Evolutionary conservation across 2,329 filamentous ascomycete genomes (phyloP), one percentile per base, ranked within the genome.

Genomic region (Emergomyces orientalis): DNA sequence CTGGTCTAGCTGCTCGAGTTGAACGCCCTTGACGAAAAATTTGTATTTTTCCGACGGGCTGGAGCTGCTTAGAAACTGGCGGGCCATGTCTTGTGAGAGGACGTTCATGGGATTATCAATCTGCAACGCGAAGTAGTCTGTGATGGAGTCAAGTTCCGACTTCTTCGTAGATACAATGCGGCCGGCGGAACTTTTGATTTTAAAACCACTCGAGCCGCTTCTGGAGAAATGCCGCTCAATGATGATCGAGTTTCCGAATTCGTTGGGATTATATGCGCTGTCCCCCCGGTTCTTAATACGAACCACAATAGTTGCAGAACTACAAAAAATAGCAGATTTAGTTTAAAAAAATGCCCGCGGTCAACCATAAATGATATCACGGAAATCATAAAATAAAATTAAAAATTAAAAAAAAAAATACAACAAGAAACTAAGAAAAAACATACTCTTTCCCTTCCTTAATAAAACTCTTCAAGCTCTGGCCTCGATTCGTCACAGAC

Each of bases 101-200:
- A 97, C 89, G 64, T 95, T 97, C 79, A 99, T 87, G 0, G 94
- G 94, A 69, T 99, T 99, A 72, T 97, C 93, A 63, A 99, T 91
- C 73, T 97, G 93, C 51, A 99, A 80, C 51, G 88, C 90, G 73
- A 91, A 97, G 73, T 90, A 95, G 73, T 99, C 94, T 51, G 91
- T 87, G 57, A 99, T 93, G 67, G 96, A 90, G 67, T 97, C 92
- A 9, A 99, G 83, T 67, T 97, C 93, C 9, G 84, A 81, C 72
- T 90, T 94, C 75, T 91, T 96, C 9, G 83, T 90, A 0, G 91
- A 96, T 57, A 97, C 83, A 30, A 87, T 80, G 62, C 84, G 85
- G 27, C 86, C 88, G 11, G 82, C 81, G 1, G 82, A 83, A 54
- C 86, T 88, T 75, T 96, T 96, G 66, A 97, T 79, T 75, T 91